A percentile compares a stretch with the other conserved stretches of the same genome.
These are phyloP conservation scores for Paracamarosporium sp. DNA, from an alignment of 2,329 filamentous ascomycete species.

Conservation along the genomic window DNA sequence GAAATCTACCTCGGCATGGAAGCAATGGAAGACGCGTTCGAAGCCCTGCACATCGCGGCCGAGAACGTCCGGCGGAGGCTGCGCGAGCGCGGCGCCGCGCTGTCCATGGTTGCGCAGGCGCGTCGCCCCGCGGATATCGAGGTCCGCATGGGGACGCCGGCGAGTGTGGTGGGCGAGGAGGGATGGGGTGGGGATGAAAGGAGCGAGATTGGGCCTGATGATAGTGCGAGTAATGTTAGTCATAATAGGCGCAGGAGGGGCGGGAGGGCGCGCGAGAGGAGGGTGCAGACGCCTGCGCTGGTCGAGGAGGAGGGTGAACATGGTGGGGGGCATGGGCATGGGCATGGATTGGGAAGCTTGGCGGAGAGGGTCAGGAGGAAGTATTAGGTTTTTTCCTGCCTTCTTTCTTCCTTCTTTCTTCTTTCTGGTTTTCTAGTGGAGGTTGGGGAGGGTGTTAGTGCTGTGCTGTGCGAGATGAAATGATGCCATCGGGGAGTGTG, in stretches of 20 bases:
- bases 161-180: conserved; percentile 41
- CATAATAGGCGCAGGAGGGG: conserved; percentile 71
- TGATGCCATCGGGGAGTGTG: too few species aligned
- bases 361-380: conserved; percentile 37
- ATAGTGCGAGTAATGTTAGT: conserved; percentile 81
- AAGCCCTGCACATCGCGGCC: conserved; percentile 84
- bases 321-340: too few species aligned
- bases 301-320: conserved; percentile 64
- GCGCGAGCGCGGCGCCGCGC: conserved; percentile 80
- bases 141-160: conserved; percentile 58
- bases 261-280: conserved; percentile 66
- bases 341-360: conserved; percentile 32
- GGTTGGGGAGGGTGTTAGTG: not conserved
- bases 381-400: conserved; percentile 17
- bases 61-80: conserved; percentile 80
- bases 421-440: not conserved
- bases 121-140: conserved; percentile 55
- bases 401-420: conserved; percentile 1
- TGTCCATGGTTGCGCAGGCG: conserved; percentile 70
- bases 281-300: conserved; percentile 74
- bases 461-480: too few species aligned
- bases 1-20: conserved; percentile 97
- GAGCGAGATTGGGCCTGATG: conserved; percentile 72
- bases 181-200: conserved; percentile 49
- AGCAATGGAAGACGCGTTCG: conserved; percentile 90